Evolutionary conservation across 139 green algal species (phyloP).

Genomic region (Chlorella sp.): DNA sequence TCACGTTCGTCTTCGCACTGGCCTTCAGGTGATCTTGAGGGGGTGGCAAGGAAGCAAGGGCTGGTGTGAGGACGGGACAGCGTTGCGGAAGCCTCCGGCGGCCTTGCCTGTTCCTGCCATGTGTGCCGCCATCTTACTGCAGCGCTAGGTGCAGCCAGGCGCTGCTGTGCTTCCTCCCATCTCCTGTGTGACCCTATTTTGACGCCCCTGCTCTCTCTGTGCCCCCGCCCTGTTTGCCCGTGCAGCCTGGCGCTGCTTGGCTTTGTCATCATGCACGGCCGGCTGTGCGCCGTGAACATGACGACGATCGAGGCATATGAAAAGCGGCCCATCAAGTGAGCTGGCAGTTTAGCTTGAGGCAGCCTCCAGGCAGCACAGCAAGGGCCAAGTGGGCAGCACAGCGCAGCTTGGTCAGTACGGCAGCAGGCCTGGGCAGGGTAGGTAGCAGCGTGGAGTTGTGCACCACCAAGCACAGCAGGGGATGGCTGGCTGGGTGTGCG

Average conservation of each 20-base stretch:
- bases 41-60: neutral
- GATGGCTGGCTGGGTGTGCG: neutral
- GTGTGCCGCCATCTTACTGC: neutral
- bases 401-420: neutral
- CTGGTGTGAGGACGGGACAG: too few species aligned
- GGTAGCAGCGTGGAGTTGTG: neutral
- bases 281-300: conserved; percentile 65
- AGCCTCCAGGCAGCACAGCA: neutral
- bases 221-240: conserved; percentile 41
- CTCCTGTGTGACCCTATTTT: too few species aligned
- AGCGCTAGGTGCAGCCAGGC: neutral
- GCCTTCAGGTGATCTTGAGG: neutral
- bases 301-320: conserved; percentile 95
- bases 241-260: conserved; percentile 67
- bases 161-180: conserved; percentile 39
- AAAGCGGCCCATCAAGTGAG: conserved; percentile 69
- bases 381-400: neutral
- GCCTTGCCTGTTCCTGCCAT: too few species aligned
- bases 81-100: too few species aligned
- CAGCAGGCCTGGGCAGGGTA: too few species aligned
- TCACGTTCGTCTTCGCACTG: conserved; percentile 29
- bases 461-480: too few species aligned
- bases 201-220: too few species aligned
- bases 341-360: neutral
- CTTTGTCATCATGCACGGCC: conserved; percentile 86